Evolutionary conservation across 192 early-diverging fungal species (phyloP).

Genomic region (Coemansia furcata): DNA sequence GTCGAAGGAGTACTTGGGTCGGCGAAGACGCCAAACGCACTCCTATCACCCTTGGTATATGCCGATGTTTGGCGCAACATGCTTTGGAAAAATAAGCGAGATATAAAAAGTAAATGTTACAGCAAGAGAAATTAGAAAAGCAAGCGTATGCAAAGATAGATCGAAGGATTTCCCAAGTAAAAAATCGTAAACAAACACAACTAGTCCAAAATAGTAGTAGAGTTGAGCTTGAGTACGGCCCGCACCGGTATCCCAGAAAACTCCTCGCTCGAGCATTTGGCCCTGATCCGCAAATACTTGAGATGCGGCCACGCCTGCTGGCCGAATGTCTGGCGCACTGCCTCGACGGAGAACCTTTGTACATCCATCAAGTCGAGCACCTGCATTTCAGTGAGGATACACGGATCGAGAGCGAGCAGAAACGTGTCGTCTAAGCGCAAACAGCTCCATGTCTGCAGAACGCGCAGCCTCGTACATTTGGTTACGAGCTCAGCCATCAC

Average conservation of each 20-base stretch:
- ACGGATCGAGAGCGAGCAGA: conserved; percentile 37
- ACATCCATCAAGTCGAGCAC: conserved; percentile 55
- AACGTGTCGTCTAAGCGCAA: conserved; percentile 47
- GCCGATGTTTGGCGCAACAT: background rate
- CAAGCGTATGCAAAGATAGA: background rate
- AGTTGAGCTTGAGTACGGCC: conserved; percentile 49
- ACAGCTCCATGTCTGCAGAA: conserved; percentile 51
- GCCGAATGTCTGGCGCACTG: conserved; percentile 42
- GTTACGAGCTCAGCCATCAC: conserved; percentile 50
- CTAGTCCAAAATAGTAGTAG: conserved; percentile 37
- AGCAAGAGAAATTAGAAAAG: background rate
- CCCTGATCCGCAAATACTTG: conserved; percentile 45
- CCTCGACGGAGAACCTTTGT: conserved; percentile 45
- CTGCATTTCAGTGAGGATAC: conserved; percentile 31
- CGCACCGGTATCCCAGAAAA: conserved; percentile 40
- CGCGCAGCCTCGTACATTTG: conserved; percentile 31
- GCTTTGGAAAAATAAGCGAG: background rate
- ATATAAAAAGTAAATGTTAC: background rate
- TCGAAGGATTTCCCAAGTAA: too few relatives aligned
- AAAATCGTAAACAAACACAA: background rate
- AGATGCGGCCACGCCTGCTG: conserved; percentile 44
- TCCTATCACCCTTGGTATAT: background rate
- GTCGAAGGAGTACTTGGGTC: background rate
- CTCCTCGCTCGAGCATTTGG: conserved; percentile 35
- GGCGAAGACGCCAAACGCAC: background rate